Percentiles rank a stretch among this genome's conserved stretches.
Conservation (phyloP, 2,329 filamentous ascomycete genomes). For the Tolypocladium pustulatum region DNA sequence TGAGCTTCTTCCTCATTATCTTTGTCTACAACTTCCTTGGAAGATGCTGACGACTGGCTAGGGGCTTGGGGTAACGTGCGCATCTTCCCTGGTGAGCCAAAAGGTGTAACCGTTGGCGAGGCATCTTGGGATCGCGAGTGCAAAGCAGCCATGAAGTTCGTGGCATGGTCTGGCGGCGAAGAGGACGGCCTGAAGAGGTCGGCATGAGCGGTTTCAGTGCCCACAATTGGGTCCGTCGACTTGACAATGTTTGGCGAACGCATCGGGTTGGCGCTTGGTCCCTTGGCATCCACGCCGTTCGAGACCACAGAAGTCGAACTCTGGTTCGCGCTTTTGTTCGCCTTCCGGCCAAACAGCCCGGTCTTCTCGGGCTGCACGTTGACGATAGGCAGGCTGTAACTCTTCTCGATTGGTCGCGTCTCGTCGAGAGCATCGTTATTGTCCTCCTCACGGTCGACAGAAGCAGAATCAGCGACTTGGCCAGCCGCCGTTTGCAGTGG, state of each 20-base stretch:
- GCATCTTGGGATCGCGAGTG: conserved; percentile 50
- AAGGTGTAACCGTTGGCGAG: conserved; percentile 36
- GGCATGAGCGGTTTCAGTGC: conserved; percentile 54
- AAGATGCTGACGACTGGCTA: conserved; percentile 41
- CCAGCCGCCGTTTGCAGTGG: conserved; percentile 10
- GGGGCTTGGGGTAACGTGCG: conserved; percentile 27
- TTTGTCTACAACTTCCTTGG: conserved; percentile 29
- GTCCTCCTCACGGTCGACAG: conserved; percentile 34
- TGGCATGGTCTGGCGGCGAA: conserved; percentile 48
- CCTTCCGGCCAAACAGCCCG: conserved; percentile 41
- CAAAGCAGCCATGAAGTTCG: conserved; percentile 56
- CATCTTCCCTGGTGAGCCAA: conserved; percentile 21
- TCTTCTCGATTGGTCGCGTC: conserved; percentile 43
- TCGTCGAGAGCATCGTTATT: conserved; percentile 25
- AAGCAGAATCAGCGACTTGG: conserved; percentile 35
- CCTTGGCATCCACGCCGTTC: conserved; percentile 36
- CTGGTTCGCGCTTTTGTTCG: conserved; percentile 24
- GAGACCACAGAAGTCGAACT: conserved; percentile 30
- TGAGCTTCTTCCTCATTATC: conserved; percentile 23
- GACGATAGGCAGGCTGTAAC: conserved; percentile 34
- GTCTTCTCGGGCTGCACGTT: conserved; percentile 24
- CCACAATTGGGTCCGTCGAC: conserved; percentile 54
- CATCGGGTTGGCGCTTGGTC: conserved; percentile 21
- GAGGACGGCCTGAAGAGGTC: conserved; percentile 50
- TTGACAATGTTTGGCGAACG: conserved; percentile 24